Percentiles rank a stretch among this genome's conserved stretches.
Evolutionary conservation across 1,284 basidiomycete genomes (phyloP).

Genomic region (Afroboletus lepidellus): DNA sequence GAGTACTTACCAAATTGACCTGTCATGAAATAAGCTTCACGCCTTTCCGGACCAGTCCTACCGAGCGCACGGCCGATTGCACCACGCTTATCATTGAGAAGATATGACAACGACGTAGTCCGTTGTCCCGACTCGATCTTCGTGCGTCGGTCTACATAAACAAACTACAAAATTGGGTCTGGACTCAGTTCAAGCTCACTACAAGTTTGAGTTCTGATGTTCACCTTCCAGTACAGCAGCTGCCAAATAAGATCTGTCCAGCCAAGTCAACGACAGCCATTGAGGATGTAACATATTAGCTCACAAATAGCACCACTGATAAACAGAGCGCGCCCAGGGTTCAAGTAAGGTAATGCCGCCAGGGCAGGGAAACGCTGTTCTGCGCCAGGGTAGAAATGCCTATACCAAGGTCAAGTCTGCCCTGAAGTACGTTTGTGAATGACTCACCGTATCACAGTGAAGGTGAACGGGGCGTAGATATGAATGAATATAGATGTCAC

Average conservation of each 20-base stretch:
- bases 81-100: slow-evolving; percentile 84
- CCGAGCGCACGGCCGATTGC: slow-evolving; percentile 73
- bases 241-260: slow-evolving; percentile 82
- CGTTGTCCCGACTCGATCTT: slow-evolving; percentile 88
- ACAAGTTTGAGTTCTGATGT: not conserved
- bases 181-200: slow-evolving; percentile 2
- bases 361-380: slow-evolving; percentile 82
- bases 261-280: slow-evolving; percentile 13
- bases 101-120: slow-evolving; percentile 81
- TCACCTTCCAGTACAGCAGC: slow-evolving; percentile 86
- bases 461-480: slow-evolving; percentile 82
- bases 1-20: slow-evolving; percentile 74
- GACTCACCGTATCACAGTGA: slow-evolving; percentile 83
- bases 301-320: slow-evolving; percentile 74
- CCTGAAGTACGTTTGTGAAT: not conserved
- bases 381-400: slow-evolving; percentile 81
- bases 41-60: slow-evolving; percentile 56
- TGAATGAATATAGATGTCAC: slow-evolving; percentile 91
- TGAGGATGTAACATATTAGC: slow-evolving; percentile 29
- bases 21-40: slow-evolving; percentile 76
- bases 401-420: slow-evolving; percentile 31
- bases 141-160: slow-evolving; percentile 77
- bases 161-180: slow-evolving; percentile 50
- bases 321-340: slow-evolving; percentile 61
- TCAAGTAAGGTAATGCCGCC: slow-evolving; percentile 56